These are phyloP conservation scores for Aegilops longissima DNA, from an alignment of 176 grass and related monocot species.

Conservation along the genomic window DNA sequence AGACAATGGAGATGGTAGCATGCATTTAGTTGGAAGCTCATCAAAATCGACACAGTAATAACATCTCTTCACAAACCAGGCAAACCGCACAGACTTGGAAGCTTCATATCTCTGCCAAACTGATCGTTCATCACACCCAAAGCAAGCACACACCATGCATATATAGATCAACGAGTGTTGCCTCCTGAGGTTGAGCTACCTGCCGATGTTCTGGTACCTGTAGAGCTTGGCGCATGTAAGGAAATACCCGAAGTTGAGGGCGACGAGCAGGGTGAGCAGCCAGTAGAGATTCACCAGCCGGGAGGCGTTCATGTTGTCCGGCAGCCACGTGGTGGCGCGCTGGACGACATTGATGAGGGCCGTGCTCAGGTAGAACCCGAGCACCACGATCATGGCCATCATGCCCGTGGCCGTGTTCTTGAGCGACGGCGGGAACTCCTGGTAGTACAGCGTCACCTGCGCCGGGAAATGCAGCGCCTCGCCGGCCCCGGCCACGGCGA, in stretches of 20 bases:
- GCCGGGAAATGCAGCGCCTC: conserved; percentile 68
- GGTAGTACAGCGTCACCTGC: conserved; percentile 62
- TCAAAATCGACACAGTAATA: no score
- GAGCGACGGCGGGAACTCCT: conserved; percentile 64
- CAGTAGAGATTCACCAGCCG: conserved; percentile 60
- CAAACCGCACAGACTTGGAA: no score
- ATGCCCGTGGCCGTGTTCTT: conserved; percentile 69
- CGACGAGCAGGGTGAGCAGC: conserved; percentile 38
- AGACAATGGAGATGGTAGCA: no score
- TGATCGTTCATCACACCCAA: no score
- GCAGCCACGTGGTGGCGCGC: conserved; percentile 48
- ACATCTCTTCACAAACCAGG: no score
- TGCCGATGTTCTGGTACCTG: conserved; percentile 33
- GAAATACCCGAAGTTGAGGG: conserved; percentile 61
- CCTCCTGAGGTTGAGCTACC: background rate
- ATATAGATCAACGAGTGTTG: no score
- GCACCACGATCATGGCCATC: conserved; percentile 40
- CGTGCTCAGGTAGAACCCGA: conserved; percentile 75
- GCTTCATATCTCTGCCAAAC: no score
- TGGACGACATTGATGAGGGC: conserved; percentile 43
- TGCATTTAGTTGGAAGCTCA: no score
- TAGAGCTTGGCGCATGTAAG: conserved; percentile 59
- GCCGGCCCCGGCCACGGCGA: conserved; percentile 39
- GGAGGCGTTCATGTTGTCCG: conserved; percentile 69
- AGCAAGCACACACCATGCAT: no score